Evolutionary conservation across 805 yeast genomes (phyloP).

Genomic region (Wickerhamomyces subpelliculosus): DNA sequence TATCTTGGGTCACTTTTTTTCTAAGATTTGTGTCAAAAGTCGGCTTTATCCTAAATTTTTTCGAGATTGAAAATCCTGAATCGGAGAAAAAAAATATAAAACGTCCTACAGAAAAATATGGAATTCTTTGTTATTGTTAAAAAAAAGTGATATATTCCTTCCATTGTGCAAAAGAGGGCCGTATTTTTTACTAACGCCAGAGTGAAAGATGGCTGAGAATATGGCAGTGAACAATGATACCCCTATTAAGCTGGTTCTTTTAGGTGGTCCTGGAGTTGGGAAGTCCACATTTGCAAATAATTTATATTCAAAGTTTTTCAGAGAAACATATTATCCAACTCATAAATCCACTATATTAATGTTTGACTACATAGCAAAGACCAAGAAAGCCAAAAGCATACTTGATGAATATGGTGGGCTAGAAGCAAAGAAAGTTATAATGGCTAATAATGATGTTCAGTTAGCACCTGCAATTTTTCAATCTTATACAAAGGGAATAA

Average conservation of each 20-base stretch:
- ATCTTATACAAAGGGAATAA: constrained; percentile 16
- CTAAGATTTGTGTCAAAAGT: too few relatives aligned
- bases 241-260: constrained; percentile 51
- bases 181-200: too few relatives aligned
- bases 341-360: constrained; percentile 51
- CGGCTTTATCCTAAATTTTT: too few relatives aligned
- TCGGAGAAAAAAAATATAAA: neutral
- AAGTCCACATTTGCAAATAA: constrained; percentile 52
- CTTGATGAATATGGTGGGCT: constrained; percentile 41
- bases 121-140: too few relatives aligned
- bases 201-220: neutral
- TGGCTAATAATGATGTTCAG: constrained; percentile 21
- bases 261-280: constrained; percentile 56
- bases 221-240: constrained; percentile 9
- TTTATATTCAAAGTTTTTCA: constrained; percentile 39
- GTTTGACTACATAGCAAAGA: constrained; percentile 44
- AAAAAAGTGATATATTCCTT: too few relatives aligned
- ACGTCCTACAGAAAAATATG: too few relatives aligned
- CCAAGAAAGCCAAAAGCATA: constrained; percentile 31
- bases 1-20: too few relatives aligned
- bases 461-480: constrained; percentile 34
- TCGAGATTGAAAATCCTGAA: neutral
- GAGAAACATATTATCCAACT: constrained; percentile 75
- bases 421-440: constrained; percentile 29
- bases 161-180: neutral